These are phyloP conservation scores for Leccinum discolor DNA, from an alignment of 1,284 basidiomycete genomes.

Conservation along the genomic window DNA sequence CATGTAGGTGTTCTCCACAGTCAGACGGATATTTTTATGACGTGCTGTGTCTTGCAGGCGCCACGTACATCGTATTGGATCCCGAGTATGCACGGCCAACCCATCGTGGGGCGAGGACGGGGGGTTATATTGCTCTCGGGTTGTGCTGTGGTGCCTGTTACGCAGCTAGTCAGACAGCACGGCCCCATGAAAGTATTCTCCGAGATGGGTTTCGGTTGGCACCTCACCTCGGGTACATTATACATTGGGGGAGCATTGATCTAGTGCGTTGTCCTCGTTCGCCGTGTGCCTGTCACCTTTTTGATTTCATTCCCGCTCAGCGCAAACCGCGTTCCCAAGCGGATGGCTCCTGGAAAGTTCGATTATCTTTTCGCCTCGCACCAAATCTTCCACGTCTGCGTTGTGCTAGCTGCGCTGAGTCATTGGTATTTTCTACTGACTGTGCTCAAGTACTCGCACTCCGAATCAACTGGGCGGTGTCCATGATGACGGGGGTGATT, in stretches of 20 bases:
- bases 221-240: conserved; percentile 65
- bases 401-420: conserved; percentile 75
- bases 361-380: conserved; percentile 83
- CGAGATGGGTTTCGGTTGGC: conserved; percentile 72
- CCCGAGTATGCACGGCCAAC: conserved; percentile 78
- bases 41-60: conserved; percentile 39
- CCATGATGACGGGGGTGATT: conserved; percentile 30
- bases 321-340: conserved; percentile 83
- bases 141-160: conserved; percentile 71
- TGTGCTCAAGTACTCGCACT: conserved; percentile 60
- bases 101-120: conserved; percentile 78
- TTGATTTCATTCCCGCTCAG: conserved; percentile 43
- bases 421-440: conserved; percentile 70
- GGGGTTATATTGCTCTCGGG: conserved; percentile 82
- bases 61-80: conserved; percentile 77
- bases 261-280: conserved; percentile 63
- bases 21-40: conserved; percentile 7
- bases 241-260: conserved; percentile 80
- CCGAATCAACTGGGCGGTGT: conserved; percentile 26
- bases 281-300: conserved; percentile 27
- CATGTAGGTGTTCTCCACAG: conserved; percentile 46
- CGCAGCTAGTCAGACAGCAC: conserved; percentile 63
- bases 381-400: conserved; percentile 86
- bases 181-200: conserved; percentile 55
- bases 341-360: conserved; percentile 76